Evolutionary conservation across 164 flowering plant species (phyloP).

Genomic region (Magnolia sinica): DNA sequence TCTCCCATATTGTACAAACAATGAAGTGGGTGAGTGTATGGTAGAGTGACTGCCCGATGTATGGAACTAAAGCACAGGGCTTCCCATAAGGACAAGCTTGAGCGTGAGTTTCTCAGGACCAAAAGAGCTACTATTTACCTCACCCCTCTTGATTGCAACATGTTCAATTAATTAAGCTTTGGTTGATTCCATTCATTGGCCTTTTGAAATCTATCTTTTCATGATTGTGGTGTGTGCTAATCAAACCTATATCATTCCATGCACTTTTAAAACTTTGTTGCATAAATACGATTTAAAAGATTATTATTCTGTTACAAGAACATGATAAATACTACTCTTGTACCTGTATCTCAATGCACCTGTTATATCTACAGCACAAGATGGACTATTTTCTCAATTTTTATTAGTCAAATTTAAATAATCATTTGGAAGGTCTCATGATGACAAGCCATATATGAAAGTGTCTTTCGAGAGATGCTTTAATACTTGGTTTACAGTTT

Average conservation of each 20-base stretch:
- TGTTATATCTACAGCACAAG: not conserved
- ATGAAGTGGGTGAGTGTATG: too few relatives aligned
- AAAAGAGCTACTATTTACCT: too few relatives aligned
- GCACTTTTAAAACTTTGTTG: not conserved
- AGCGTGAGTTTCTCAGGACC: too few relatives aligned
- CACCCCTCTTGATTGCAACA: too few relatives aligned
- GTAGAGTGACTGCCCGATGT: too few relatives aligned
- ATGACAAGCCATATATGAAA: not conserved
- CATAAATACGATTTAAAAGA: not conserved
- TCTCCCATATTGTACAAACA: too few relatives aligned
- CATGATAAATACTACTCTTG: not conserved
- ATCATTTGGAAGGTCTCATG: not conserved
- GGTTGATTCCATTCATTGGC: too few relatives aligned
- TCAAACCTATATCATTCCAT: not conserved
- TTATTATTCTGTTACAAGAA: not conserved
- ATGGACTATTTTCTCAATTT: not conserved
- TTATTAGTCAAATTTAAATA: not conserved
- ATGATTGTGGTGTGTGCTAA: not conserved
- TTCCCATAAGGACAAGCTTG: too few relatives aligned
- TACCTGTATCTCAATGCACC: not conserved
- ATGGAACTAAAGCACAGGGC: too few relatives aligned
- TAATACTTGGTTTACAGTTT: too few relatives aligned
- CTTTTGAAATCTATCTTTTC: too few relatives aligned
- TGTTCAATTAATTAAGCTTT: too few relatives aligned
- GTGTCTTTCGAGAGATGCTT: not conserved